Base-by-base conservation (phyloP, 345 rosid genomes). In the Salix brachista region DNA sequence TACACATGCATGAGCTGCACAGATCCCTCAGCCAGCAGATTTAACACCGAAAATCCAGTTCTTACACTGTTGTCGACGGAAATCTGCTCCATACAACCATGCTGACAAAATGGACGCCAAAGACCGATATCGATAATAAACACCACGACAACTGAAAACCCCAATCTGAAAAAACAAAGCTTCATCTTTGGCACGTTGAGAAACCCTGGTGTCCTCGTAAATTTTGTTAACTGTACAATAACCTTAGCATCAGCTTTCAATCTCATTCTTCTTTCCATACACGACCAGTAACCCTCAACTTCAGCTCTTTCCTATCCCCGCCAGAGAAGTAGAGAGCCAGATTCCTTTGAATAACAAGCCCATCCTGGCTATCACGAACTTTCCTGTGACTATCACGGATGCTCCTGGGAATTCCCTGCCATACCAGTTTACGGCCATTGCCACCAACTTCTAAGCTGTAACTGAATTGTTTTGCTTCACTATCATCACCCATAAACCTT, bases 381-480 rank as follows among this genome's bases (percentile, higher is more conserved):
- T 91, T 94, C 86, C 86, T 82, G 78, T 92, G 96, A 81, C 97
- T 90, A 75, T 92, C 97, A 3, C 97, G 84, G 74, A 94, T 92
- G 81, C 97, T 94, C 79, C 96, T 83, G 0, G 97, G 98, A 42
- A 89, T 87, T 76, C 97, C 98, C 82, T 91, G 92, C 97, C 97
- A 94, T 17, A 82, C 85, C 42, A 92, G 83, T 79, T 89, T 92
- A 19, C 95, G 85, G 73, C 97, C 91, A 58, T 87, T 86, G 26
- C 86, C 96, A 8, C 97, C 97, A 11, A 92, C 97, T 83, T 94
- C 97, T 61, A 91, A 85, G 65, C 93, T 90, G 83, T 94, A 92
- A 85, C 92, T 86, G 73, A 90, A 94, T 65, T 88, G 87, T 88
- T 86, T 89, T 17, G 96, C 97, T 82, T 92, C 97, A 5, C 87